Evolutionary conservation across 2,329 filamentous ascomycete species (phyloP).

Genomic region (Simplicillium sp.): DNA sequence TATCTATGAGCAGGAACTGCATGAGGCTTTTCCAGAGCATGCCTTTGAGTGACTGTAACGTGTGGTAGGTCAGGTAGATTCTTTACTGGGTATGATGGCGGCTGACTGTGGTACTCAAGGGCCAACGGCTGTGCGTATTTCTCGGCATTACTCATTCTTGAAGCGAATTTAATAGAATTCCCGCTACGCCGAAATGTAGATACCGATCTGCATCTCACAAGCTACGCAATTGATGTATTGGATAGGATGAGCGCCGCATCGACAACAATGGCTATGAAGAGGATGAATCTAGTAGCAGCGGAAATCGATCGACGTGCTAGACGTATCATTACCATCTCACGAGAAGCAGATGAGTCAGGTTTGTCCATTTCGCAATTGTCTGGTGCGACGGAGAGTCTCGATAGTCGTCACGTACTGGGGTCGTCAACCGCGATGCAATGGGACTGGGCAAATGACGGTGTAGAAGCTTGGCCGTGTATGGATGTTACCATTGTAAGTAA

Average conservation of each 20-base stretch:
- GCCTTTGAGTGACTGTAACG: background rate
- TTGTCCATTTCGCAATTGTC: too few species aligned
- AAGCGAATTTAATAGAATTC: background rate
- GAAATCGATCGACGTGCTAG: background rate
- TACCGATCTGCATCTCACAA: background rate
- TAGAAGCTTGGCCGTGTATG: too few species aligned
- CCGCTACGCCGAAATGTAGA: background rate
- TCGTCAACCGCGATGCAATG: too few species aligned
- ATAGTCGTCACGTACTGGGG: too few species aligned
- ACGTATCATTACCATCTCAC: background rate
- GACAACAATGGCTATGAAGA: background rate
- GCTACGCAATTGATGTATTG: background rate
- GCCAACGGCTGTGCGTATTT: background rate
- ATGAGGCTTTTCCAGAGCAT: background rate
- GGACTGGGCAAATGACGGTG: too few species aligned
- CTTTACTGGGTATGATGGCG: background rate
- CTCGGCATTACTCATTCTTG: background rate
- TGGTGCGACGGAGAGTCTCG: too few species aligned
- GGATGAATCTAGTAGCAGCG: background rate
- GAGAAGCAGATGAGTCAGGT: too few species aligned
- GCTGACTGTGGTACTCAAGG: background rate
- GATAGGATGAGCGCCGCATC: background rate
- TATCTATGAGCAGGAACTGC: background rate
- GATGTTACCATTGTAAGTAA: too few species aligned
- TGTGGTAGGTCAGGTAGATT: background rate